Evolutionary conservation across 805 yeast species (phyloP).

Genomic region (Ogataea salicorniae): DNA sequence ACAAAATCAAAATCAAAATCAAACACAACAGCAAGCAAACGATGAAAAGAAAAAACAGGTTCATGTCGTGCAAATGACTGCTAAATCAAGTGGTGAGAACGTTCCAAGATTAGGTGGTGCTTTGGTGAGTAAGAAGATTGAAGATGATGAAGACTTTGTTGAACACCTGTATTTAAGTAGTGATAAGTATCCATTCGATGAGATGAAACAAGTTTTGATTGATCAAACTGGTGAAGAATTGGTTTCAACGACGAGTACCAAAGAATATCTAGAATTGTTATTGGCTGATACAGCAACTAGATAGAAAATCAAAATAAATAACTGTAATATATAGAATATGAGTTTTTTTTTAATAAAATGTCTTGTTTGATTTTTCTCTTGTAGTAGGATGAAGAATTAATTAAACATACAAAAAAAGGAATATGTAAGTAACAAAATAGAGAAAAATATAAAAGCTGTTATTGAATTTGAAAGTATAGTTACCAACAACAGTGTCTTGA

Average conservation of each 20-base stretch:
- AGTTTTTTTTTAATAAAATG: background rate
- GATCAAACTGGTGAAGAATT: slow-evolving; percentile 16
- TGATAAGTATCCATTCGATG: slow-evolving; percentile 28
- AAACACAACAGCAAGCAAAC: background rate
- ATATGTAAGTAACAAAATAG: too few species aligned
- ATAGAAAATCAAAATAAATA: background rate
- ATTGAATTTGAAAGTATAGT: too few species aligned
- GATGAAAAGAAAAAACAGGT: slow-evolving; percentile 33
- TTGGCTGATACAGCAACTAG: slow-evolving; percentile 18
- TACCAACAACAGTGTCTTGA: too few species aligned
- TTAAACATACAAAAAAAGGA: too few species aligned
- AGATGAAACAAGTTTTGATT: slow-evolving; percentile 22
- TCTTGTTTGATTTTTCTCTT: too few species aligned
- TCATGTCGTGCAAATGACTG: slow-evolving; percentile 73
- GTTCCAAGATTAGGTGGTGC: slow-evolving; percentile 68
- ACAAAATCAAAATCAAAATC: slow-evolving; percentile 1
- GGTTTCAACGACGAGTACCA: slow-evolving; percentile 22
- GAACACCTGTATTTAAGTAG: slow-evolving; percentile 42
- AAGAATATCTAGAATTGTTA: slow-evolving; percentile 30
- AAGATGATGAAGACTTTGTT: slow-evolving; percentile 53
- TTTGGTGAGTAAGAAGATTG: slow-evolving; percentile 53
- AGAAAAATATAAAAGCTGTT: too few species aligned
- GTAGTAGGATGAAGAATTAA: too few species aligned
- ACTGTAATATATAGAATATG: background rate
- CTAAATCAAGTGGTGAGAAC: slow-evolving; percentile 54